phyloP scores from a whole-genome alignment of 108 stramenopile species.

The Fragilaria radians region DNA sequence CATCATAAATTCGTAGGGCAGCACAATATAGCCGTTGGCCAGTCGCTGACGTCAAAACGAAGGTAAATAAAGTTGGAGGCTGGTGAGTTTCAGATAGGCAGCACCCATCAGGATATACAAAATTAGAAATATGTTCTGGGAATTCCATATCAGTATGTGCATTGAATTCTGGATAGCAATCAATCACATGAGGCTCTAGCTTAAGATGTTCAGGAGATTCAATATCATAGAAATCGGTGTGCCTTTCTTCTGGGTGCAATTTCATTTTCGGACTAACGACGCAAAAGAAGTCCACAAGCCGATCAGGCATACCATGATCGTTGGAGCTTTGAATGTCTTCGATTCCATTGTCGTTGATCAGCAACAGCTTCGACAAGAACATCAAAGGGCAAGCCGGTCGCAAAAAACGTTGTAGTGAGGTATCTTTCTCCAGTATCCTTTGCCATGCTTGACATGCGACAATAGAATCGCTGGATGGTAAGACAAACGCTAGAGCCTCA shows the following conservation, averaged over 20 bases:
- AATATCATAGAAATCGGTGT: slow-evolving; percentile 13
- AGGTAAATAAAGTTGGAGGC: slow-evolving; percentile 63
- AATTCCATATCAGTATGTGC: slow-evolving; percentile 48
- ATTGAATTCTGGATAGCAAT: slow-evolving; percentile 60
- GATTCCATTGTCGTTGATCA: background rate
- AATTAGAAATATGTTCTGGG: slow-evolving; percentile 53
- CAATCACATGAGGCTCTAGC: slow-evolving; percentile 44
- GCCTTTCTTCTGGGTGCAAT: slow-evolving; percentile 16
- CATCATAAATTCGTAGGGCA: slow-evolving; percentile 62
- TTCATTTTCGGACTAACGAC: slow-evolving; percentile 30
- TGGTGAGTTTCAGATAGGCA: slow-evolving; percentile 23
- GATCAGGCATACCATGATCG: slow-evolving; percentile 12
- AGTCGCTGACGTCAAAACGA: slow-evolving; percentile 63
- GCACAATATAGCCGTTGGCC: slow-evolving; percentile 71
- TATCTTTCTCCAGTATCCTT: slow-evolving; percentile 13
- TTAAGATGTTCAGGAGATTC: slow-evolving; percentile 32
- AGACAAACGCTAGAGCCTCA: slow-evolving; percentile 42
- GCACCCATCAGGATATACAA: slow-evolving; percentile 75
- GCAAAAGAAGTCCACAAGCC: slow-evolving; percentile 64
- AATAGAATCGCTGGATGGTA: slow-evolving; percentile 32
- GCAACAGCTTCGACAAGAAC: background rate
- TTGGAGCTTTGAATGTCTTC: background rate
- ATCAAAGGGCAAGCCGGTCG: background rate
- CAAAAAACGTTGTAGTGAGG: background rate
- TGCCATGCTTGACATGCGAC: slow-evolving; percentile 27